Evolutionary conservation across 225 moss, liverwort and hornwort genomes (phyloP), one percentile per base, ranked within the genome.

Genomic region (Neckera pumila): DNA sequence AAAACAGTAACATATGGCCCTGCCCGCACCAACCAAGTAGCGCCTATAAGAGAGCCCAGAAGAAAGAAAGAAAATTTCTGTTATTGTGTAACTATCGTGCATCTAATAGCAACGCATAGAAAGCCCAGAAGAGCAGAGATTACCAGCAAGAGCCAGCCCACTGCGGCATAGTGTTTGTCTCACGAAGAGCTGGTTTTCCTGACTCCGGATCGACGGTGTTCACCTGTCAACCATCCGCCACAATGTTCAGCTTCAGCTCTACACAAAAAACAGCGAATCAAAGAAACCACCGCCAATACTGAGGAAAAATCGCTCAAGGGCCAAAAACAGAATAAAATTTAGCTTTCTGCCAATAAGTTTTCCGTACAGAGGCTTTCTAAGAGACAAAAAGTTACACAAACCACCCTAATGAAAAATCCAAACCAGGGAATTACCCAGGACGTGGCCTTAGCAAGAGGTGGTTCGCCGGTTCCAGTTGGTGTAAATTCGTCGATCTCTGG

Each of bases 141-240:
- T 96, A 98, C 99, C 97, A 97, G 92, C 97, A 99, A 60, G 97
- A 99, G 82, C 97, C 97, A 90, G 97, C 99, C 99, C 99, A 99
- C 62, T 99, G 97, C 2, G 99, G 99, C 99, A 99, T 99, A 59
- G 97, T 99, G 87, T 99, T 97, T 38, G 96, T 97, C 92, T 97
- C 99, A 88, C 97, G 93, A 85, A 86, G 90, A 77, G 95, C 96
- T 81, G 92, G 89, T 89, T 95, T 95, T 45, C 96, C 94, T 45
- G 97, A 93, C 84, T 93, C 95, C 80, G 85, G 87, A 80, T 99
- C 97, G 81, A 90, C 27, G 75, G 92, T 96, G 59, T 89, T 93
- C 75, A 96, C 94, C 98, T 98, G 93, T 87, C 82, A 90, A 86
- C 58, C 77, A 72, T 58, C 76, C 86, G 60, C 61, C 77, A 83